Evolutionary conservation across 2,329 filamentous ascomycete species (phyloP).

Genomic region (Nemania sp.): DNA sequence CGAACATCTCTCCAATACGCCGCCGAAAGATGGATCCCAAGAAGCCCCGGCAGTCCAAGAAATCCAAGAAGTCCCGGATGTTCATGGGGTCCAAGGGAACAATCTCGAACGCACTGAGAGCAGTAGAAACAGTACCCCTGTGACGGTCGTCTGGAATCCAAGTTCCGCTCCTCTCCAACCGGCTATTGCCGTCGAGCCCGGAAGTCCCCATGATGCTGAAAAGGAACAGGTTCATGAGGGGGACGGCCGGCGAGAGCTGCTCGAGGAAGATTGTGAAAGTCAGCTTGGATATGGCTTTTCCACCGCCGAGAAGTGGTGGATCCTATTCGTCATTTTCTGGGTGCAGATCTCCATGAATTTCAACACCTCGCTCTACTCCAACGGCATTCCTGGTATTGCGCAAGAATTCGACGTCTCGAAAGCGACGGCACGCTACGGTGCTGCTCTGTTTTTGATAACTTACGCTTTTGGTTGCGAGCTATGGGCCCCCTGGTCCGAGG

Average conservation of each 20-base stretch:
- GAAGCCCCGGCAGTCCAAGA: too few species aligned
- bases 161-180: conserved; percentile 24
- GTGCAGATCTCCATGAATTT: conserved; percentile 80
- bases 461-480: conserved; percentile 88
- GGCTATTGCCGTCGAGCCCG: conserved; percentile 25
- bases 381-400: conserved; percentile 66
- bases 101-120: background rate
- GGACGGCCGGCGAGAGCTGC: conserved; percentile 36
- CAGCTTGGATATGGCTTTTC: conserved; percentile 67
- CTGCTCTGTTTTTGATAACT: conserved; percentile 75
- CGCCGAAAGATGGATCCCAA: too few species aligned
- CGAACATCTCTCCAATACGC: background rate
- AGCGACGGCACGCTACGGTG: conserved; percentile 72
- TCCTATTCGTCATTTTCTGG: conserved; percentile 72
- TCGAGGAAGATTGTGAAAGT: conserved; percentile 60
- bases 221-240: conserved; percentile 28
- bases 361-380: conserved; percentile 75
- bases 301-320: conserved; percentile 69
- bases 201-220: conserved; percentile 26
- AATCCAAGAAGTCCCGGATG: too few species aligned
- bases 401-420: conserved; percentile 68
- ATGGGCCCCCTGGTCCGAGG: conserved; percentile 87
- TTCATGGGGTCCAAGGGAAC: background rate
- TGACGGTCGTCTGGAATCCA: conserved; percentile 25
- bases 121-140: conserved; percentile 21